phyloP scores from a whole-genome alignment of 1,284 basidiomycete genomes.

The Apiotrichum mycotoxinovorans region DNA sequence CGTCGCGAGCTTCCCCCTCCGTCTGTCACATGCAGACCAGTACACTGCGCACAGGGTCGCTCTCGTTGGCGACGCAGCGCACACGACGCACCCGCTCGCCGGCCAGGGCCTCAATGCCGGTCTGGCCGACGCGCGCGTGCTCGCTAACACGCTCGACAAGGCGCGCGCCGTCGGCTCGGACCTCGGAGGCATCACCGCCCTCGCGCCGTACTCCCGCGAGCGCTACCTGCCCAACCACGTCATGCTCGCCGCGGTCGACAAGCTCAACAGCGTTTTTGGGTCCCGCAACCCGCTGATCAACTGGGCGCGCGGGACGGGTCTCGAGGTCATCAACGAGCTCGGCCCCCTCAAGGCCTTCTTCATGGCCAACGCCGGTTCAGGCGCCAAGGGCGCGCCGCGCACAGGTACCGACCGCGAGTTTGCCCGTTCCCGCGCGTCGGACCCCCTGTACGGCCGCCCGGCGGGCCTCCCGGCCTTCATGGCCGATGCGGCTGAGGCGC shows the following conservation, averaged over 20 bases:
- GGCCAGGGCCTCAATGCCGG: conserved; percentile 96
- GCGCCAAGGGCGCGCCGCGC: conserved; percentile 1
- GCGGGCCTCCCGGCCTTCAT: conserved; percentile 12
- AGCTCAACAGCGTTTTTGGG: conserved; percentile 79
- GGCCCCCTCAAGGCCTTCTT: conserved; percentile 73
- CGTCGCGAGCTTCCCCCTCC: conserved; percentile 84
- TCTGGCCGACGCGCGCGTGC: conserved; percentile 73
- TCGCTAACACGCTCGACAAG: conserved; percentile 62
- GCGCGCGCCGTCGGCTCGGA: conserved; percentile 66
- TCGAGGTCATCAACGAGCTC: conserved; percentile 88
- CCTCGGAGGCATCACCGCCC: conserved; percentile 74
- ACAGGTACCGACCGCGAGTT: conserved; percentile 14
- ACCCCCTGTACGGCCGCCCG: conserved; percentile 6
- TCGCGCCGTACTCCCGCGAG: conserved; percentile 70
- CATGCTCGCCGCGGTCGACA: conserved; percentile 77
- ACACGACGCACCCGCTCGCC: conserved; percentile 93
- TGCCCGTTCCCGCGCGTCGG: conserved; percentile 23
- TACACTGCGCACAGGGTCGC: conserved; percentile 63
- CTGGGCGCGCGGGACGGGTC: conserved; percentile 76
- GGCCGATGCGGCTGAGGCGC: conserved; percentile 13
- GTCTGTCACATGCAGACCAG: conserved; percentile 78
- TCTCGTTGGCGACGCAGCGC: conserved; percentile 93
- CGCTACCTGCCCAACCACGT: conserved; percentile 83
- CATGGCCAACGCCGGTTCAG: conserved; percentile 71
- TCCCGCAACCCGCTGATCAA: conserved; percentile 66